Conservation (phyloP, 2,329 filamentous ascomycete species). For the Diaporthe destruens region DNA sequence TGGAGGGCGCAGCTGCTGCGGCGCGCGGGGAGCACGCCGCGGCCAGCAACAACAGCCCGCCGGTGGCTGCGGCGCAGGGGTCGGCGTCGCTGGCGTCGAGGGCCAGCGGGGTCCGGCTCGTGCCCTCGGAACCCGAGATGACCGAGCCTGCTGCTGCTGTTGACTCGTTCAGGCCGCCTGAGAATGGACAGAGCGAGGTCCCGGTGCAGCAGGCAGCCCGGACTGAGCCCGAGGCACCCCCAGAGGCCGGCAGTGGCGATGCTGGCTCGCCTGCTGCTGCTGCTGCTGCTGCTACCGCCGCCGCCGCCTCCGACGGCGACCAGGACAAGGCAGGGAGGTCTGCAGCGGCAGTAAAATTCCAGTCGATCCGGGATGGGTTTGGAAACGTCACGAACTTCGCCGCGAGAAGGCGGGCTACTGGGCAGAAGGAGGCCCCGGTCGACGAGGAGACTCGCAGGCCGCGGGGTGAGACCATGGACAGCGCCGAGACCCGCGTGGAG, state of each 20-base stretch:
- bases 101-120: constrained; percentile 3
- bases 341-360: constrained; percentile 28
- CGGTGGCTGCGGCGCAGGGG: neutral
- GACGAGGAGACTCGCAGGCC: constrained; percentile 9
- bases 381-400: constrained; percentile 21
- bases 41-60: neutral
- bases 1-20: constrained; percentile 1
- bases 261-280: neutral
- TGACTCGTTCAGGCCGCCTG: constrained; percentile 16
- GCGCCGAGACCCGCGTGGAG: constrained; percentile 25
- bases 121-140: constrained; percentile 15
- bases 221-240: neutral
- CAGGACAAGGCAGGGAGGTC: neutral
- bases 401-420: constrained; percentile 7
- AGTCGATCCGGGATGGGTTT: constrained; percentile 18
- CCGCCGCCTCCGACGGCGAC: neutral
- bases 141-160: neutral
- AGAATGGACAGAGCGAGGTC: constrained; percentile 34
- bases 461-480: constrained; percentile 7
- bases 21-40: constrained; percentile 13
- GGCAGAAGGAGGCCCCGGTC: neutral
- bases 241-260: neutral
- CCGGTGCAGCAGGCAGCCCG: constrained; percentile 12
- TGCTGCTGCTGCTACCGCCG: neutral
- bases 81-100: neutral